These are phyloP conservation scores for Trapa bicornis DNA, from an alignment of 345 rosid species.

Conservation along the genomic window DNA sequence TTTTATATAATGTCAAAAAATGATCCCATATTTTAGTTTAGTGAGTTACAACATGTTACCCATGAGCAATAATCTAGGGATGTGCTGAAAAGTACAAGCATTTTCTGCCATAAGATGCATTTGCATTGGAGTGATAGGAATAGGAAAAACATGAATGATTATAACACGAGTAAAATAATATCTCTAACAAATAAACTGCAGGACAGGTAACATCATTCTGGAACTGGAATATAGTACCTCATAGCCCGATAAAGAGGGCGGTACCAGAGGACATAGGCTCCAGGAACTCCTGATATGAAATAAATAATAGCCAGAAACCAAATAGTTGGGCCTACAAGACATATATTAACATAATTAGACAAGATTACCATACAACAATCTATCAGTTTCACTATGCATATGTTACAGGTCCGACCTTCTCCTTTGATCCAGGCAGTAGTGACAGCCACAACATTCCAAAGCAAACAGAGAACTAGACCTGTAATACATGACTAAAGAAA, in stretches of 20 bases:
- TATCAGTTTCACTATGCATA: neutral
- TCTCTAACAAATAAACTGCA: too few species aligned
- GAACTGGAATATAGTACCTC: conserved; percentile 39
- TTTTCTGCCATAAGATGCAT: too few species aligned
- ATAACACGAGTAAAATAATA: too few species aligned
- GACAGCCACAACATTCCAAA: conserved; percentile 82
- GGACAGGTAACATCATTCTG: neutral
- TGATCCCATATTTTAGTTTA: neutral
- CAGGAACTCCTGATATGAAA: conserved; percentile 81
- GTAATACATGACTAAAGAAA: conserved; percentile 15
- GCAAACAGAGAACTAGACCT: conserved; percentile 69
- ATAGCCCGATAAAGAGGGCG: conserved; percentile 93
- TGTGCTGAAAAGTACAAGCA: too few species aligned
- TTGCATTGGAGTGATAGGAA: too few species aligned
- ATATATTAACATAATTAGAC: neutral
- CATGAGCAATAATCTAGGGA: too few species aligned
- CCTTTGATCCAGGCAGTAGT: conserved; percentile 89
- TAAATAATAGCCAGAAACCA: conserved; percentile 97
- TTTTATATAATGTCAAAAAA: neutral
- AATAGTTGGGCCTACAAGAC: conserved; percentile 41
- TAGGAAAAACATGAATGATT: too few species aligned
- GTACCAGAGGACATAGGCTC: conserved; percentile 82
- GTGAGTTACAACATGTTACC: too few species aligned
- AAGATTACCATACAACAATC: neutral
- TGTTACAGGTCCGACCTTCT: conserved; percentile 42